Conservation (phyloP, 306 rosid species). For the Hippophae rhamnoides region DNA sequence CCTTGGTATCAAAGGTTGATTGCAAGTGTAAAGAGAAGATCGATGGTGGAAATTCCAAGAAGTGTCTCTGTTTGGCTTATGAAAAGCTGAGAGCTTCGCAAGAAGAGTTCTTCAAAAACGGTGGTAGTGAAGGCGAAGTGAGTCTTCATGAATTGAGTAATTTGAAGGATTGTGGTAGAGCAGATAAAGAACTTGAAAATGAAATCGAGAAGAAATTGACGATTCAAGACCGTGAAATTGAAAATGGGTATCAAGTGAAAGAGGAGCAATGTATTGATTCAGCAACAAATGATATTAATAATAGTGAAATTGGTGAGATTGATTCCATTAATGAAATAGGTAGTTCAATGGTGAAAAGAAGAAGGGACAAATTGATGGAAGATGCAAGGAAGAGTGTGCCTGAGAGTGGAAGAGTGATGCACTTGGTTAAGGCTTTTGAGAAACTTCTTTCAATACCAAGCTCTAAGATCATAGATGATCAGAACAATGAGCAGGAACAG, state of each 20-base stretch:
- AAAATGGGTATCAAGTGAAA: conserved; percentile 15
- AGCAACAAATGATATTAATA: background rate
- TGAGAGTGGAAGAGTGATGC: conserved; percentile 72
- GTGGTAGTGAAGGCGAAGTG: conserved; percentile 6
- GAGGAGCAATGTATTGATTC: conserved; percentile 12
- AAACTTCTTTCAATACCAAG: conserved; percentile 45
- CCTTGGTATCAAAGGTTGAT: conserved; percentile 12
- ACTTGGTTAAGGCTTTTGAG: conserved; percentile 87
- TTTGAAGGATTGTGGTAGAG: conserved; percentile 23
- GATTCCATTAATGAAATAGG: conserved; percentile 17
- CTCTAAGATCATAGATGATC: conserved; percentile 21
- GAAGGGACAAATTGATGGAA: conserved; percentile 64
- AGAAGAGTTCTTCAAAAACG: conserved; percentile 53
- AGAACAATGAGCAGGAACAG: conserved; percentile 21
- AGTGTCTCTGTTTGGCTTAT: conserved; percentile 71
- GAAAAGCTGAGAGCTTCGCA: conserved; percentile 81
- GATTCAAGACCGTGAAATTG: conserved; percentile 47
- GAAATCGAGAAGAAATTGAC: conserved; percentile 51
- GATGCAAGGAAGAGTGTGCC: conserved; percentile 77
- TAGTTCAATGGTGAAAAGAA: conserved; percentile 44
- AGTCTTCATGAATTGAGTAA: conserved; percentile 1
- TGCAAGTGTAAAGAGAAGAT: conserved; percentile 56
- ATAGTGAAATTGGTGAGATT: conserved; percentile 2
- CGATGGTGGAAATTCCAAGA: conserved; percentile 17
- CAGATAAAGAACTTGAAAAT: conserved; percentile 38